Evolutionary conservation across 495 filamentous ascomycete genomes (phyloP).

Genomic region (Entonaema liquescens): DNA sequence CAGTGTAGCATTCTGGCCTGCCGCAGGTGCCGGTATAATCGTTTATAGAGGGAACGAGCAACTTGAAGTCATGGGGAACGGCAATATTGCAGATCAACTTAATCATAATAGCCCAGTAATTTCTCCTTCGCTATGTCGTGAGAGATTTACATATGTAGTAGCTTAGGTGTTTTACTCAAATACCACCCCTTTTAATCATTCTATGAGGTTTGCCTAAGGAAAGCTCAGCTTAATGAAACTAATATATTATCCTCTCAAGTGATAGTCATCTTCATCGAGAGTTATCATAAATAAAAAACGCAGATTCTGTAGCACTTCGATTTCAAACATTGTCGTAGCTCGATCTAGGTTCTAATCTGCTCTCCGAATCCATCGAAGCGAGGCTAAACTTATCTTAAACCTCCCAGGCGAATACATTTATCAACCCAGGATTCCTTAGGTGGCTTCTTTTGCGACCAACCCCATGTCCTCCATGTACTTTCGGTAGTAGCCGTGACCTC

Average conservation of each 20-base stretch:
- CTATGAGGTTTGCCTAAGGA: too few species aligned
- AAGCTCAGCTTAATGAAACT: not conserved
- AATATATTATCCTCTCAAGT: not conserved
- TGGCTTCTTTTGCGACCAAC: conserved; percentile 29
- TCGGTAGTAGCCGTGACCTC: conserved; percentile 29
- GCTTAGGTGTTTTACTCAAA: not conserved
- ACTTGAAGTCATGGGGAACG: not conserved
- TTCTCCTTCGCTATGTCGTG: too few species aligned
- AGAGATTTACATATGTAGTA: not conserved
- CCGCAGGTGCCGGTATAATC: not conserved
- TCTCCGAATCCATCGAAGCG: not conserved
- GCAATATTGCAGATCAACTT: not conserved
- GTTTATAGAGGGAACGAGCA: not conserved
- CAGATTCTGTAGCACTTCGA: not conserved
- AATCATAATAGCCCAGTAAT: not conserved
- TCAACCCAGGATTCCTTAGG: conserved; percentile 32
- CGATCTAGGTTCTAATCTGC: conserved; percentile 10
- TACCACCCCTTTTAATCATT: not conserved
- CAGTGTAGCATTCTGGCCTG: not conserved
- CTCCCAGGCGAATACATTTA: conserved; percentile 32
- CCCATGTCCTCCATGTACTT: conserved; percentile 42
- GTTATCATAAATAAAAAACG: not conserved
- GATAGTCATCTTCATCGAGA: not conserved
- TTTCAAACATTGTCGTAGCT: not conserved
- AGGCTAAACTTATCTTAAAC: conserved; percentile 8